Evolutionary conservation across 768 basidiomycete genomes (phyloP), one percentile per base, ranked within the genome.

Genomic region (Gloeostereum incarnatum): DNA sequence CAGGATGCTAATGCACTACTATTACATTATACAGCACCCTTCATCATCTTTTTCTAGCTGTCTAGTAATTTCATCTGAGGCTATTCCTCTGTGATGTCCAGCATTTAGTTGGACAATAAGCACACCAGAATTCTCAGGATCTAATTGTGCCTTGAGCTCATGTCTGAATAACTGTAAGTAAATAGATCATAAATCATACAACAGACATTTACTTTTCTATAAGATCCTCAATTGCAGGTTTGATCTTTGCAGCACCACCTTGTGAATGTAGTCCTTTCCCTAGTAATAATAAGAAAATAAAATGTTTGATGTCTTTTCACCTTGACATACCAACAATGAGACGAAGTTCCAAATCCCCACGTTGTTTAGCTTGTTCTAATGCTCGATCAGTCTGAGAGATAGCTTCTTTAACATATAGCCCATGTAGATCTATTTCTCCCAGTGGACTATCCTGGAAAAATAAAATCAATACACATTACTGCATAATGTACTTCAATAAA

Each of bases 361-460:
- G 59, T 21, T 54, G 58, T 39, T 78, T 80, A 10, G 86, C 89
- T 23, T 72, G 61, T 50, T 75, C 61, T 19, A 96, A 71, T 9
- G 83, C 80, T 17, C 56, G 49, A 46, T 97, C 93, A 1, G 76
- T 79, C 37, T 69, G 71, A 30, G 71, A 63, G 34, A 94, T 76
- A 16, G 92, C 89, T 60, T 98, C 94, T 52, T 89, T 90, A 44
- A 94, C 92, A 56, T 88, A 94, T 3, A 98, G 62, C 1, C 90
- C 93, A 52, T 97, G 93, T 17, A 97, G 61, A 57, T 97, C 88
- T 31, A 96, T 63, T 55, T 91, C 85, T 1, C 81, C 85, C 0
- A 70, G 69, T 41, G 71, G 57, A 36, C 80, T 78, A 43, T 84
- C 77, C 74, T 81, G 50, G 30, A 37, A 31, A 35, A 19, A 37